Conservation (phyloP, 2,329 filamentous ascomycete genomes). For the Cladobotryum mycophilum region DNA sequence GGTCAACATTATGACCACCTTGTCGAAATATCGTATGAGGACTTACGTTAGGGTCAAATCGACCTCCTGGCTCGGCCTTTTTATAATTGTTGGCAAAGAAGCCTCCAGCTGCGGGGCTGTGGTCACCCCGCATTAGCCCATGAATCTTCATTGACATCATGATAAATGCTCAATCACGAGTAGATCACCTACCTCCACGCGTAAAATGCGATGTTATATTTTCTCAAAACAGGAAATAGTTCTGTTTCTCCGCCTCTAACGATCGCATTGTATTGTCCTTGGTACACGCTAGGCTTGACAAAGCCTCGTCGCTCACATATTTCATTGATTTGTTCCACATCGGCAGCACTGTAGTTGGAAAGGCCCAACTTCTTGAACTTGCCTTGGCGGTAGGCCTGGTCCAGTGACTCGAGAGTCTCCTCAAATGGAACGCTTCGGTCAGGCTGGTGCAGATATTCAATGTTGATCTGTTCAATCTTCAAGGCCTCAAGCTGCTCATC, state of each 20-base stretch:
- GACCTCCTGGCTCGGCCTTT: conserved; percentile 1
- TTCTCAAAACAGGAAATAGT: conserved; percentile 32
- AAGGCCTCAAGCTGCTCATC: conserved; percentile 26
- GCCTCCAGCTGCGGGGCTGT: conserved; percentile 30
- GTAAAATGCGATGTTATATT: conserved; percentile 32
- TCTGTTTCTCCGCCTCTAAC: conserved; percentile 30
- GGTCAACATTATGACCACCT: no score
- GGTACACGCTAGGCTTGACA: conserved; percentile 35
- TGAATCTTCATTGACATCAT: neutral
- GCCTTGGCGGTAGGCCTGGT: conserved; percentile 1
- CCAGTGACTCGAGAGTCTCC: conserved; percentile 1
- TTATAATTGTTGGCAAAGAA: conserved; percentile 20
- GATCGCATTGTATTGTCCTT: conserved; percentile 38
- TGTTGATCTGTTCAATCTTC: conserved; percentile 6
- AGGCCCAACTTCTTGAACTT: conserved; percentile 23
- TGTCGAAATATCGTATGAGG: no score
- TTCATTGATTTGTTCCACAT: conserved; percentile 33
- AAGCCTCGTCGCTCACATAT: conserved; percentile 32
- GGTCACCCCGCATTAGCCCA: no score
- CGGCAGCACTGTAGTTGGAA: conserved; percentile 35
- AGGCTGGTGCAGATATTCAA: conserved; percentile 6
- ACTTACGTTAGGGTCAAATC: neutral
- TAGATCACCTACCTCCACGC: conserved; percentile 18
- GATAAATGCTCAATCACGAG: neutral
- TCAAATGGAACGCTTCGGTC: neutral